Percentiles rank a stretch among this genome's conserved stretches.
Conservation (phyloP, 345 rosid species). For the Acer negundo region DNA sequence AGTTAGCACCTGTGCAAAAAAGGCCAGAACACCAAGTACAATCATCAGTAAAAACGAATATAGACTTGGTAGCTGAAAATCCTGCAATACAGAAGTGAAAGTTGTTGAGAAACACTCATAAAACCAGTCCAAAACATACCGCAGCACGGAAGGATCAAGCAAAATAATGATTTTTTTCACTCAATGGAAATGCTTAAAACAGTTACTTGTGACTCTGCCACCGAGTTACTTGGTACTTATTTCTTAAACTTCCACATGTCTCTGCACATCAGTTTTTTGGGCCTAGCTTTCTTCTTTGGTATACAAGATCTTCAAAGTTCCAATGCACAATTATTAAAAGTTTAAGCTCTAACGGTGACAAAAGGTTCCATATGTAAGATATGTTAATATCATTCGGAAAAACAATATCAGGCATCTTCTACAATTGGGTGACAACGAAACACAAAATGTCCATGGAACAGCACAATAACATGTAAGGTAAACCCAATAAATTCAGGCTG, state of each 20-base stretch:
- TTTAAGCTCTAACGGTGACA: too few species aligned
- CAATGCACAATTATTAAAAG: too few species aligned
- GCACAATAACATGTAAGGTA: background rate
- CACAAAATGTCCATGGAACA: background rate
- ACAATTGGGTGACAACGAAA: background rate
- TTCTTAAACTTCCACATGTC: too few species aligned
- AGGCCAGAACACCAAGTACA: conserved; percentile 64
- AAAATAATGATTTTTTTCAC: background rate
- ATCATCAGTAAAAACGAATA: conserved; percentile 57
- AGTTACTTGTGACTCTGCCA: background rate
- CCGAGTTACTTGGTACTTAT: background rate
- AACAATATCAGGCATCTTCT: background rate
- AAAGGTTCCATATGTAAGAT: too few species aligned
- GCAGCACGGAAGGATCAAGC: background rate
- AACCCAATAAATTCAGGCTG: background rate
- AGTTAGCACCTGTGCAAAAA: conserved; percentile 70
- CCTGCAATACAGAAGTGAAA: conserved; percentile 46
- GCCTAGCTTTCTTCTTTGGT: too few species aligned
- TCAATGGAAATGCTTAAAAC: conserved; percentile 1
- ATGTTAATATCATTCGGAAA: too few species aligned
- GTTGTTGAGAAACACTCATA: background rate
- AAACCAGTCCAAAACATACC: background rate
- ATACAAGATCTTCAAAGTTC: too few species aligned
- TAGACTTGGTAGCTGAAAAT: conserved; percentile 64
- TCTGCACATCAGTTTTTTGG: too few species aligned